Base-by-base conservation (phyloP, 495 filamentous ascomycete species). In the Saxispiralis lemnorum region DNA sequence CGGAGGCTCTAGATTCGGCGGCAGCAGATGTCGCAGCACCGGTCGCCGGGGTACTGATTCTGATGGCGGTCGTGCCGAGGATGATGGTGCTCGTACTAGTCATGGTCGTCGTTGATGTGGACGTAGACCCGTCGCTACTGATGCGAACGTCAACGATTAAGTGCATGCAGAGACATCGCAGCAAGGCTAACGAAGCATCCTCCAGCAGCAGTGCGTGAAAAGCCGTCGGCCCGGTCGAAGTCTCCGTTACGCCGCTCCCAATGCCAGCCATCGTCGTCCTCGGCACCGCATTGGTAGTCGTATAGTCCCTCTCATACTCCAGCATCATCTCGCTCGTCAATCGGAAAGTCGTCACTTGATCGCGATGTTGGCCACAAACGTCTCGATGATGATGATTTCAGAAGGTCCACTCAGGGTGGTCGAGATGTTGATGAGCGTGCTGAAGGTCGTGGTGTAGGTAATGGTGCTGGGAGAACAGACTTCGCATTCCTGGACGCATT, bases 381-480 rank as follows among this genome's bases (percentile, higher is more conserved):
- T 59, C 42, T 57, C 53, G 1, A 63, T 18, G 12, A 63, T 44
- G n/a, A n/a, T 28, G 10, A 63, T 31, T 12, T 47, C 47, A 1
- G 45, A 44, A 2, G 52, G 52, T 0, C 58, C 59, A 10, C 48
- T 35, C 12, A 63, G 47, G 13, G 54, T 58, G 1, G 58, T 59
- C 1, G 45, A 42, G 15, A 63, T 48, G 19, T 59, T 49, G 30
- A 59, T 41, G 12, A 36, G 30, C 7, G 51, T 41, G 15, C 45
- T 48, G 5, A 41, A 42, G 2, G 53, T 52, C 21, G 41, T 39
- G 11, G 46, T 53, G 0, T 43, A 7, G 0, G 59, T 63, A 13
- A 53, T 44, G n/a, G 58, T 42, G 31, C 49, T 42, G 16, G 54
- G 50, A n/a, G 53, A 38, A 54, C 52, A 63, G 30, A 55, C 44